Percentiles rank a stretch among this genome's conserved stretches.
Conservation (phyloP, 225 moss, liverwort and hornwort genomes). For the Ulota crispa region DNA sequence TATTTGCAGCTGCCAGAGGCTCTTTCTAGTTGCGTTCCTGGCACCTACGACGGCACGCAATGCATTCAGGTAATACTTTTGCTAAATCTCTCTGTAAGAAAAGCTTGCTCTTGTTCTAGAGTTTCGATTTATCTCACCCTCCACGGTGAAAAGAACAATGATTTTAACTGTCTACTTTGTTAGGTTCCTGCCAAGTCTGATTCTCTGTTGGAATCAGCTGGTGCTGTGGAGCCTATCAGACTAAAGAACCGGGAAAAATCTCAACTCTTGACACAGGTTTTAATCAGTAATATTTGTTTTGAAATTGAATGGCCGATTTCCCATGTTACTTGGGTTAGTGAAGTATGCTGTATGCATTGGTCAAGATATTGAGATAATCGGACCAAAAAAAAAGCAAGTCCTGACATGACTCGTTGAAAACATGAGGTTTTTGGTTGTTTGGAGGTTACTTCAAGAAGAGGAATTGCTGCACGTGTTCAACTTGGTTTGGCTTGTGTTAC, state of each 20-base stretch:
- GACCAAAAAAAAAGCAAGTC: background rate
- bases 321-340: background rate
- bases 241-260: conserved; percentile 8
- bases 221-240: conserved; percentile 22
- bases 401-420: background rate
- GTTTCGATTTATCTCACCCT: background rate
- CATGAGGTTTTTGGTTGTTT: background rate
- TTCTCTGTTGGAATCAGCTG: conserved; percentile 16
- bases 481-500: background rate
- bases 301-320: background rate
- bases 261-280: conserved; percentile 21
- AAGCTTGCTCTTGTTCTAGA: background rate
- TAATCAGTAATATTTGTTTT: background rate
- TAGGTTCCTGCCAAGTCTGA: conserved; percentile 21
- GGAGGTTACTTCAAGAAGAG: background rate
- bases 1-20: conserved; percentile 64
- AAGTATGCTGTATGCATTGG: background rate
- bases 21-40: conserved; percentile 58
- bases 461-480: background rate
- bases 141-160: background rate
- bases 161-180: background rate
- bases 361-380: background rate
- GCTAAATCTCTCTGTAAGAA: background rate
- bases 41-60: conserved; percentile 34
- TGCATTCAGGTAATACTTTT: conserved; percentile 41